A percentile compares a stretch with the other conserved stretches of the same genome.
phyloP scores from a whole-genome alignment of 345 rosid species.

The Hypericum androsaemum region DNA sequence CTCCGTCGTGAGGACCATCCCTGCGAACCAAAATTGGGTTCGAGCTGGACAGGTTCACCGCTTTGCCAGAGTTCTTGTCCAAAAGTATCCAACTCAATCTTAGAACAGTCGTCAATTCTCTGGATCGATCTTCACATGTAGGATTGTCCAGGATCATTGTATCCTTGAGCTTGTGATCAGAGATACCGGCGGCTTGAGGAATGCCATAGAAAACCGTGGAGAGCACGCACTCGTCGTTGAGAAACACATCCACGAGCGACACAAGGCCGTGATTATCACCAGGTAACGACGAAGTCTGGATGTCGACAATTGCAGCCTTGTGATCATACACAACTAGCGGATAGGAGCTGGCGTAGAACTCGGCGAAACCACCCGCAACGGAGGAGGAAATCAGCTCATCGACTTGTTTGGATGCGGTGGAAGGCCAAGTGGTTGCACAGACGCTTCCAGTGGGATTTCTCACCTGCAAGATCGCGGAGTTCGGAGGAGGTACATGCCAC shows the following conservation, averaged over 20 bases:
- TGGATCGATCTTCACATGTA: background rate
- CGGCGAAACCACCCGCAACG: conserved; percentile 11
- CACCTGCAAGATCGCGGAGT: conserved; percentile 16
- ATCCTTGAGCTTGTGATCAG: background rate
- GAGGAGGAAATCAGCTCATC: conserved; percentile 2
- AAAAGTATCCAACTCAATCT: conserved; percentile 32
- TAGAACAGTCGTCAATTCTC: conserved; percentile 9
- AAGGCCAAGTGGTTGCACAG: conserved; percentile 33
- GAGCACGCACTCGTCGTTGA: conserved; percentile 19
- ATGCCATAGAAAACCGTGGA: conserved; percentile 19
- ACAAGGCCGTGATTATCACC: conserved; percentile 15
- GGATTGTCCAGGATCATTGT: background rate
- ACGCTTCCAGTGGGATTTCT: conserved; percentile 15
- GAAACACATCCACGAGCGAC: conserved; percentile 27
- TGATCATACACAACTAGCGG: conserved; percentile 13
- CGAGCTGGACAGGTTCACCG: conserved; percentile 28
- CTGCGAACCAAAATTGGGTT: conserved; percentile 21
- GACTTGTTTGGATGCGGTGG: conserved; percentile 17
- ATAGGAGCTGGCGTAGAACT: conserved; percentile 26
- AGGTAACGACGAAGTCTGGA: background rate
- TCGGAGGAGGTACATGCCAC: conserved; percentile 24
- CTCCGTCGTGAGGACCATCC: conserved; percentile 13
- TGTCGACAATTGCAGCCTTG: background rate
- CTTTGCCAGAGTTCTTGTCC: conserved; percentile 26
- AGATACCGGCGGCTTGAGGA: conserved; percentile 4